Evolutionary conservation across 371 early-diverging fungal species (phyloP).

Genomic region (Zychaea mexicana): DNA sequence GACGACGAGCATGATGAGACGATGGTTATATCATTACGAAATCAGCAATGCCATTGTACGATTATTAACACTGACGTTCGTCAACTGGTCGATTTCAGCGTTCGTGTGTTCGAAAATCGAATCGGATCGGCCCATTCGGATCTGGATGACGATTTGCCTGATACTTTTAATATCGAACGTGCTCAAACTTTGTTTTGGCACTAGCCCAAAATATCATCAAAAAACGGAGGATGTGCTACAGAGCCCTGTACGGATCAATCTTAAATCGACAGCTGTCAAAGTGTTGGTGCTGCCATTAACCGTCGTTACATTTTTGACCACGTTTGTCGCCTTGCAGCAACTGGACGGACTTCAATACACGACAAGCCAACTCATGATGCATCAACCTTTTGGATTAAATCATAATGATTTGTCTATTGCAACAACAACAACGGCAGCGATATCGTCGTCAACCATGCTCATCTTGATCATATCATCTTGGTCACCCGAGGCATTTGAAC

Average conservation of each 20-base stretch:
- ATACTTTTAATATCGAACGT: conserved; percentile 49
- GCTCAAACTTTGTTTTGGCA: conserved; percentile 53
- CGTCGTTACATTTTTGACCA: conserved; percentile 51
- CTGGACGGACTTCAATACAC: conserved; percentile 48
- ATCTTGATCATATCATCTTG: conserved; percentile 61
- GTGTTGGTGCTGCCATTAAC: conserved; percentile 54
- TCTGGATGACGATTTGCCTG: conserved; percentile 53
- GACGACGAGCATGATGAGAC: conserved; percentile 58
- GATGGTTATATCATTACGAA: conserved; percentile 66
- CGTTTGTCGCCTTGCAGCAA: conserved; percentile 51
- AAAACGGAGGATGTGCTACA: conserved; percentile 40
- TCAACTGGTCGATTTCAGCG: conserved; percentile 54
- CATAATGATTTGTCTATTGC: conserved; percentile 19
- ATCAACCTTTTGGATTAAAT: conserved; percentile 29
- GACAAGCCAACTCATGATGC: conserved; percentile 33
- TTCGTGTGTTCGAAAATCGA: conserved; percentile 46
- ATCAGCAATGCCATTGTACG: conserved; percentile 60
- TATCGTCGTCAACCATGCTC: conserved; percentile 19
- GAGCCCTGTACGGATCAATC: conserved; percentile 31
- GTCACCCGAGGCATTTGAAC: conserved; percentile 43
- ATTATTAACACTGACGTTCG: conserved; percentile 52
- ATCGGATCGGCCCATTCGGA: conserved; percentile 52
- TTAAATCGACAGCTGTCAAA: conserved; percentile 42
- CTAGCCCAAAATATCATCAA: conserved; percentile 47
- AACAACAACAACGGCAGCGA: background rate